phyloP scores from a whole-genome alignment of 192 early-diverging fungal species.

The Coemansia sp. region DNA sequence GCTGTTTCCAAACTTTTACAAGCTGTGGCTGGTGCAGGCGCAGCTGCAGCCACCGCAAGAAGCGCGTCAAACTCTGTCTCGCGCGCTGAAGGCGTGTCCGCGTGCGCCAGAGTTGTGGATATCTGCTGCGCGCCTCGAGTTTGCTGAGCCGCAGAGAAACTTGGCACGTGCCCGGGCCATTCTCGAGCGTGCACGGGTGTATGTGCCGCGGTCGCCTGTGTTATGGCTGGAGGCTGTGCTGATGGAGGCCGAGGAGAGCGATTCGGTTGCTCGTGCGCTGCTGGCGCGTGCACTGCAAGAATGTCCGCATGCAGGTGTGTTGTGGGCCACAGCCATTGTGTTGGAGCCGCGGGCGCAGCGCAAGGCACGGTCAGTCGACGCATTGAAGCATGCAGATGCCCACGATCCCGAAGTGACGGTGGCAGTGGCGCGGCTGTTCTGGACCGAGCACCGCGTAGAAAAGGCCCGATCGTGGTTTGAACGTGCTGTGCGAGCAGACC shows the following conservation, averaged over 20 bases:
- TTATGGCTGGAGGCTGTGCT: slow-evolving; percentile 81
- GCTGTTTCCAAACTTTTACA: slow-evolving; percentile 75
- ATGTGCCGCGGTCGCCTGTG: slow-evolving; percentile 75
- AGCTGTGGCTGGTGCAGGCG: slow-evolving; percentile 94
- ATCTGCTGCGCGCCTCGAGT: slow-evolving; percentile 73
- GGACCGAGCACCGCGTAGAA: slow-evolving; percentile 88
- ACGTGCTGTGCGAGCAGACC: slow-evolving; percentile 76
- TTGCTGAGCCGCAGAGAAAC: slow-evolving; percentile 41
- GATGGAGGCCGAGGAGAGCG: slow-evolving; percentile 59
- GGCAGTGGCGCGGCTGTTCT: slow-evolving; percentile 89
- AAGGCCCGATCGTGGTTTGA: slow-evolving; percentile 93
- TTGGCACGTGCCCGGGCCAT: slow-evolving; percentile 76
- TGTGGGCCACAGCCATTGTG: slow-evolving; percentile 89
- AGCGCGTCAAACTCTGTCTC: slow-evolving; percentile 72
- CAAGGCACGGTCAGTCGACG: slow-evolving; percentile 85
- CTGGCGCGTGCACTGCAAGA: slow-evolving; percentile 91
- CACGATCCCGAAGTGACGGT: slow-evolving; percentile 71
- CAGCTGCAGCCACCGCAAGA: slow-evolving; percentile 75
- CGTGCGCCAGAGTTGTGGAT: slow-evolving; percentile 81
- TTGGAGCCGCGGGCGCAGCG: slow-evolving; percentile 84
- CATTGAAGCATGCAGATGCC: slow-evolving; percentile 86
- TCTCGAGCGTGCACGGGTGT: slow-evolving; percentile 81
- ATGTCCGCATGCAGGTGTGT: slow-evolving; percentile 77
- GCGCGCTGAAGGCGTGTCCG: slow-evolving; percentile 75
- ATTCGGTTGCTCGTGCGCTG: slow-evolving; percentile 67